phyloP scores from a whole-genome alignment of 306 rosid genomes.

The Inga oerstediana region DNA sequence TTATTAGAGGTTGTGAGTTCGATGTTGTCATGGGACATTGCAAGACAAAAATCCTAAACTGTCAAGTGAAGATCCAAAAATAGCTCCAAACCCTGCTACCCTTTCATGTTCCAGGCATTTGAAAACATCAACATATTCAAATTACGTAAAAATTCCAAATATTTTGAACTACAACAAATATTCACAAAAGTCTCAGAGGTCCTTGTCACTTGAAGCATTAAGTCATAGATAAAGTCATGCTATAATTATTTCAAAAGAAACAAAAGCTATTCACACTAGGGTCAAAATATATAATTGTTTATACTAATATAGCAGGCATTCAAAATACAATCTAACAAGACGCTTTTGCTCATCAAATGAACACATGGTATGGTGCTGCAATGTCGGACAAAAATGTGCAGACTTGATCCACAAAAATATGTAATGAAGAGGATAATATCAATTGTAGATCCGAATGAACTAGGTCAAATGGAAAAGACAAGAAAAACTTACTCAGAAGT shows the following conservation, averaged over 20 bases:
- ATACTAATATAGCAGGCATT: not conserved
- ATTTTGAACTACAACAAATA: not conserved
- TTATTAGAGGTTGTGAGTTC: not conserved
- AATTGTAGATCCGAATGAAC: slow-evolving; percentile 16
- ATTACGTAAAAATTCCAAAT: not conserved
- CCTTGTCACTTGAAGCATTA: not conserved
- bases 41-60: not conserved
- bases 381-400: slow-evolving; percentile 18
- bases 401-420: slow-evolving; percentile 5
- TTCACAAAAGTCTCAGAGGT: not conserved
- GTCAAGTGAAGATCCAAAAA: not conserved
- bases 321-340: not conserved
- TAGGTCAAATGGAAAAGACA: slow-evolving; percentile 22
- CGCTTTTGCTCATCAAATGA: slow-evolving; percentile 3
- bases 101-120: not conserved
- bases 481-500: slow-evolving; percentile 72
- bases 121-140: not conserved
- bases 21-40: not conserved
- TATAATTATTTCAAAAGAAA: not conserved
- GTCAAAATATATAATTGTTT: not conserved
- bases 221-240: not conserved
- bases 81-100: not conserved
- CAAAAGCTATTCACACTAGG: not conserved
- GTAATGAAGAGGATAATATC: not conserved
- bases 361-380: slow-evolving; percentile 9